Evolutionary conservation across 2,329 filamentous ascomycete species (phyloP).

Genomic region (Magnaporthiopsis poae): DNA sequence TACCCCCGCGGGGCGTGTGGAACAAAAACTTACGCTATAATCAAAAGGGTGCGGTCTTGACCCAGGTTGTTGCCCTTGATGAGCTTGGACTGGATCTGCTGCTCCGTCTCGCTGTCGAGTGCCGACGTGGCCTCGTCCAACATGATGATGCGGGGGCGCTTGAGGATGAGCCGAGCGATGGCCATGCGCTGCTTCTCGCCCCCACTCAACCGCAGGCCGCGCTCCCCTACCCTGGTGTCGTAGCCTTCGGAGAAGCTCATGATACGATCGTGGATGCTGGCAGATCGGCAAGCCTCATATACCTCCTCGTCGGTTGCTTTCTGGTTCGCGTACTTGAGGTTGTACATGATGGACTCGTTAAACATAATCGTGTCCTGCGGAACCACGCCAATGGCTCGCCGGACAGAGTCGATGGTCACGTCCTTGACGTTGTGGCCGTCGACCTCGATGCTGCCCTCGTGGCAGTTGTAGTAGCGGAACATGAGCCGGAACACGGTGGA

Average conservation of each 20-base stretch:
- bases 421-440: conserved; percentile 78
- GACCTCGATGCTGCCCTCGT: conserved; percentile 69
- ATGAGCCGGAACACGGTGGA: conserved; percentile 92
- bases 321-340: conserved; percentile 42
- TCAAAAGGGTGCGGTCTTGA: conserved; percentile 78
- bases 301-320: conserved; percentile 39
- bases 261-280: conserved; percentile 46
- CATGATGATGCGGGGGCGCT: conserved; percentile 59
- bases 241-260: conserved; percentile 44
- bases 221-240: conserved; percentile 42
- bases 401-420: conserved; percentile 85
- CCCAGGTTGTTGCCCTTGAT: conserved; percentile 55
- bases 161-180: conserved; percentile 56
- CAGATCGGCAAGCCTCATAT: conserved; percentile 39
- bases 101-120: conserved; percentile 52
- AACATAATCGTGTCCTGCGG: conserved; percentile 80
- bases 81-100: conserved; percentile 56
- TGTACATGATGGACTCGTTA: conserved; percentile 47
- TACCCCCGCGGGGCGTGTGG: not conserved
- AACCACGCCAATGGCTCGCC: conserved; percentile 85
- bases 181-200: conserved; percentile 51
- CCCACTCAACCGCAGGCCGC: conserved; percentile 45
- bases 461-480: conserved; percentile 89
- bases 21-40: conserved; percentile 65
- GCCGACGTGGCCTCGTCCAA: conserved; percentile 65